These are phyloP conservation scores for Chlorella sorokiniana DNA, from an alignment of 139 green algal species.

Conservation along the genomic window DNA sequence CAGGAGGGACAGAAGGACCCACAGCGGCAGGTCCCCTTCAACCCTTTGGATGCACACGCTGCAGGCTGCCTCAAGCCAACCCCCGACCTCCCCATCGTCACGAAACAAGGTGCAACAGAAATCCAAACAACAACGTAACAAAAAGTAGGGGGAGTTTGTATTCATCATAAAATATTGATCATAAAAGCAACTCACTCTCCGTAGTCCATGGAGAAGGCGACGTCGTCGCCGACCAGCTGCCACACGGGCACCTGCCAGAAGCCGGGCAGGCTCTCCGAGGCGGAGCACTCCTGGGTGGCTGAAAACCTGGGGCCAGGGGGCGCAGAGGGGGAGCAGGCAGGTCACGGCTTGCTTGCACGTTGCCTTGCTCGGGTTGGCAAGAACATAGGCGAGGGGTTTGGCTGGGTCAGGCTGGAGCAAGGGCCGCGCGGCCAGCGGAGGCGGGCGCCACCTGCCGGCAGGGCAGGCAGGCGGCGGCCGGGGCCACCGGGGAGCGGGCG, in stretches of 20 bases:
- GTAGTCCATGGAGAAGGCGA: neutral
- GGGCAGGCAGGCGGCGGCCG: neutral
- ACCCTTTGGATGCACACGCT: no score
- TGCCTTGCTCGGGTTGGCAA: no score
- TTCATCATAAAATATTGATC: neutral
- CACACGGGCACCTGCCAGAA: slow-evolving; percentile 24
- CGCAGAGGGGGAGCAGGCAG: neutral
- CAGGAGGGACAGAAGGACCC: no score
- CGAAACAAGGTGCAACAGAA: no score
- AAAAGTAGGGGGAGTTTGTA: neutral
- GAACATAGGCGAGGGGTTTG: no score
- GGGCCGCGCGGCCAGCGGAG: no score
- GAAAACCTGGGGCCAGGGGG: neutral
- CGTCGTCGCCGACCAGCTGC: neutral
- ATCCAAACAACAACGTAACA: neutral
- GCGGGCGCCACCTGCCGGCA: neutral
- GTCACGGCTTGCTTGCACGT: neutral
- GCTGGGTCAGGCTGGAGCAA: no score
- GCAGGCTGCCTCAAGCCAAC: no score
- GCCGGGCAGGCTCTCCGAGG: neutral
- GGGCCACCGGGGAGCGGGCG: neutral
- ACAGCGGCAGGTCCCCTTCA: no score
- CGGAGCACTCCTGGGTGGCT: neutral
- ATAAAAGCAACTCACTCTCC: neutral
- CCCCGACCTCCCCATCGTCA: no score